Conservation (phyloP, 1,139 yeast species). For the Kluyveromyces sp. region DNA sequence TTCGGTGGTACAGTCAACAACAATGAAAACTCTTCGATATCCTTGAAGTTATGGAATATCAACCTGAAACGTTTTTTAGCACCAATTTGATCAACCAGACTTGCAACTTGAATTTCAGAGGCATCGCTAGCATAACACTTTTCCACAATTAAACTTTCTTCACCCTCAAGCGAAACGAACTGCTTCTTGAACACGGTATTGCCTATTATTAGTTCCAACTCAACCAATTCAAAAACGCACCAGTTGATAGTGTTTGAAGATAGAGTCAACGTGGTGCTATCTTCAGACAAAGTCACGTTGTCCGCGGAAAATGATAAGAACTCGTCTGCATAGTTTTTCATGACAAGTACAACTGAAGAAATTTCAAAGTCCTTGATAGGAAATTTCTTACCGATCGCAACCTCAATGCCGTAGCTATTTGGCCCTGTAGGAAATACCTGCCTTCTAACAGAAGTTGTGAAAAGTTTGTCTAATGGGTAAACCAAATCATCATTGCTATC, state of each 20-base stretch:
- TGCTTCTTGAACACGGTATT: slow-evolving; percentile 23
- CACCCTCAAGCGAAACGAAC: slow-evolving; percentile 12
- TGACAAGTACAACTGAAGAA: slow-evolving; percentile 16
- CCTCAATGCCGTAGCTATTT: slow-evolving; percentile 21
- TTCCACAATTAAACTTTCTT: slow-evolving; percentile 12
- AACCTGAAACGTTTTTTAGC: slow-evolving; percentile 16
- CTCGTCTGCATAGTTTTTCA: slow-evolving; percentile 18
- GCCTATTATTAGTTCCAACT: slow-evolving; percentile 23
- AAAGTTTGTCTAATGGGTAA: slow-evolving; percentile 23
- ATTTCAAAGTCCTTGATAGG: slow-evolving; percentile 18
- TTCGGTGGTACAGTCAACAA: slow-evolving; percentile 10
- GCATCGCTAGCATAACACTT: slow-evolving; percentile 17
- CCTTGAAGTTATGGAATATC: slow-evolving; percentile 12
- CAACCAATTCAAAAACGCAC: slow-evolving; percentile 21
- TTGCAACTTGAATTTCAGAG: slow-evolving; percentile 16
- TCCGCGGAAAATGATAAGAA: slow-evolving; percentile 14
- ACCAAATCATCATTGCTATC: slow-evolving; percentile 17
- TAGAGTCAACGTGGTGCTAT: neutral
- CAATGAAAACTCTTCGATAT: slow-evolving; percentile 10
- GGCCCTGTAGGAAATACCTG: slow-evolving; percentile 12
- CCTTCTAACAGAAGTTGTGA: slow-evolving; percentile 13
- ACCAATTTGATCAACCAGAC: slow-evolving; percentile 16
- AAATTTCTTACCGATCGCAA: slow-evolving; percentile 15
- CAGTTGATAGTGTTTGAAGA: slow-evolving; percentile 18
- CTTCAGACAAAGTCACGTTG: slow-evolving; percentile 9